These are phyloP conservation scores for Malus asiatica DNA, from an alignment of 306 rosid genomes.

Conservation along the genomic window DNA sequence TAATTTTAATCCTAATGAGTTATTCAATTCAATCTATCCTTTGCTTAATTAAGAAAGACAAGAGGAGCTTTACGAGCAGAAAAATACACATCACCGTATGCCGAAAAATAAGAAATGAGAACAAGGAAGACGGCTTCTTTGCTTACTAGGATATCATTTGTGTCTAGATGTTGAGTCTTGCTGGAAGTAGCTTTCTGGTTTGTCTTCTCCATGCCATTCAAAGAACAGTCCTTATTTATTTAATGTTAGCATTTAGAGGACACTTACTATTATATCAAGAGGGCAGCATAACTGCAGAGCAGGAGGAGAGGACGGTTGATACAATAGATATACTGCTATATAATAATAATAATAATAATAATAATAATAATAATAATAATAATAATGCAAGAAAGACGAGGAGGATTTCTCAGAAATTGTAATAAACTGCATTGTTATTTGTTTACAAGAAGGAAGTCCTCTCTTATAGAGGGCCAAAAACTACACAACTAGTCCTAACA, in stretches of 20 bases:
- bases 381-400: neutral
- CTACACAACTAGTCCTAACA: too few relatives aligned
- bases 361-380: neutral
- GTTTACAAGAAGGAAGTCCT: too few relatives aligned
- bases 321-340: neutral
- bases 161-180: slow-evolving; percentile 19
- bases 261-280: neutral
- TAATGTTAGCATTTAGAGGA: neutral
- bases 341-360: neutral
- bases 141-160: slow-evolving; percentile 19
- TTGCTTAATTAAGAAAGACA: too few relatives aligned
- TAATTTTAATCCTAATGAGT: too few relatives aligned
- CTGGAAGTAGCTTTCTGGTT: slow-evolving; percentile 16
- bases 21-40: too few relatives aligned
- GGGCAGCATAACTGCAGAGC: too few relatives aligned
- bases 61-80: too few relatives aligned
- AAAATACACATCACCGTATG: too few relatives aligned
- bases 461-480: too few relatives aligned
- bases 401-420: neutral
- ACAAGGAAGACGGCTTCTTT: neutral
- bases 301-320: neutral
- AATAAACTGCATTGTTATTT: too few relatives aligned
- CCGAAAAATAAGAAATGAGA: neutral
- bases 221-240: neutral
- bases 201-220: slow-evolving; percentile 25